Conservation (phyloP, 2,329 filamentous ascomycete genomes). For the Parastagonospora nodorum region DNA sequence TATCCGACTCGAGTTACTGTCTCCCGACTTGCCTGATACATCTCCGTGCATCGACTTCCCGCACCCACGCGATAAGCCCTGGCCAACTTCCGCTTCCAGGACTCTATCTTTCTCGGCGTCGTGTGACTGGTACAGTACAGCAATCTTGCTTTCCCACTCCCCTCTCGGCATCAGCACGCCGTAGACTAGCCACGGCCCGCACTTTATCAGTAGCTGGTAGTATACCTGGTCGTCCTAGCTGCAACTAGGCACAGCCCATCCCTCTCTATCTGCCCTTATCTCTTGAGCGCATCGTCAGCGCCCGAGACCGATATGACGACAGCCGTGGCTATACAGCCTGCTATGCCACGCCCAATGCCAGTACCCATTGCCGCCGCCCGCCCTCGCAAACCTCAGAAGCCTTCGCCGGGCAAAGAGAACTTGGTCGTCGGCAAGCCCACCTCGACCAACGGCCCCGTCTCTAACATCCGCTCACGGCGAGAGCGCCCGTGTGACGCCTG, state of each 20-base stretch:
- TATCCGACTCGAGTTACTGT: constrained; percentile 20
- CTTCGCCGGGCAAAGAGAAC: constrained; percentile 51
- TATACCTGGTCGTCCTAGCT: constrained; percentile 20
- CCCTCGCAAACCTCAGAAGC: constrained; percentile 47
- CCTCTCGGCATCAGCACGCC: constrained; percentile 21
- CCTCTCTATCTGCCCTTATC: constrained; percentile 35
- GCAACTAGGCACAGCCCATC: constrained; percentile 22
- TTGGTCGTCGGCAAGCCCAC: constrained; percentile 47
- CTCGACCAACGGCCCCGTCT: constrained; percentile 38
- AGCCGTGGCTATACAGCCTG: constrained; percentile 54
- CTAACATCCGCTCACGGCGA: constrained; percentile 47
- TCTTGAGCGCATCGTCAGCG: constrained; percentile 25
- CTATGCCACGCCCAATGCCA: constrained; percentile 51
- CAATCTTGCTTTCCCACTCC: constrained; percentile 19
- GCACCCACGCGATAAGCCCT: constrained; percentile 47
- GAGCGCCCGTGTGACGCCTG: constrained; percentile 67
- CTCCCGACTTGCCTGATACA: constrained; percentile 23
- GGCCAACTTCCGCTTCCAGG: constrained; percentile 34
- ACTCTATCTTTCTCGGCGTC: constrained; percentile 26
- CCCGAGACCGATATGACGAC: constrained; percentile 51
- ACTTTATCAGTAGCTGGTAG: constrained; percentile 23
- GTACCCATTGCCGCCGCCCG: constrained; percentile 54
- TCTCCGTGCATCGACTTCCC: constrained; percentile 25
- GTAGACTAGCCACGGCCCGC: constrained; percentile 39
- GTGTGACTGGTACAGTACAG: constrained; percentile 36